Percentiles rank a stretch among this genome's conserved stretches.
Evolutionary conservation across 208 protist genomes (phyloP).

Genomic region (Spongospora subterranea): DNA sequence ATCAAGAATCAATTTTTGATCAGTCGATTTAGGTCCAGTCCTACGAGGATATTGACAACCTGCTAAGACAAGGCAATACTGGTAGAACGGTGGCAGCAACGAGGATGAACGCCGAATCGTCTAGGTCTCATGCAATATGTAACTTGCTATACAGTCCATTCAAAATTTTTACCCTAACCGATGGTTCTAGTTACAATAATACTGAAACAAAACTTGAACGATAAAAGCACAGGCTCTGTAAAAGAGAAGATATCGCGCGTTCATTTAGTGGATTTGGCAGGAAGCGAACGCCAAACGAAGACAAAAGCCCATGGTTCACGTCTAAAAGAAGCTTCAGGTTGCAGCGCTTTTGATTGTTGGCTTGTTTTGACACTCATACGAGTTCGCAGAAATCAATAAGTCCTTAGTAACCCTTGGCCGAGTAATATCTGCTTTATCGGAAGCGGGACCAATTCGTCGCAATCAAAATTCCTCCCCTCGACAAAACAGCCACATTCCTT

Average conservation of each 20-base stretch:
- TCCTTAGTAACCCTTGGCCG: slow-evolving; percentile 35
- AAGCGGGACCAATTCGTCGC: background rate
- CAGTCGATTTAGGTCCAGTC: slow-evolving; percentile 50
- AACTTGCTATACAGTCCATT: slow-evolving; percentile 14
- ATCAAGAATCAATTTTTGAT: background rate
- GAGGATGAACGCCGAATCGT: slow-evolving; percentile 67
- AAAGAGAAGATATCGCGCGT: slow-evolving; percentile 45
- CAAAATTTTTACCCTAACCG: background rate
- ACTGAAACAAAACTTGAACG: background rate
- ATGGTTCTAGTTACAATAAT: background rate
- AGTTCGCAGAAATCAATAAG: slow-evolving; percentile 54
- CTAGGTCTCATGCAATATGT: slow-evolving; percentile 66
- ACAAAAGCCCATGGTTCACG: slow-evolving; percentile 27
- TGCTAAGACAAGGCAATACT: slow-evolving; percentile 56
- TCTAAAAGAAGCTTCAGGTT: slow-evolving; percentile 44
- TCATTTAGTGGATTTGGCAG: slow-evolving; percentile 62
- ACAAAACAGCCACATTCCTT: slow-evolving; percentile 39
- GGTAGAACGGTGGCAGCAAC: slow-evolving; percentile 62
- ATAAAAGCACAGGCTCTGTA: background rate
- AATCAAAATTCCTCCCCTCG: background rate
- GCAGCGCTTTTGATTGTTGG: background rate
- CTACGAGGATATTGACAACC: slow-evolving; percentile 19
- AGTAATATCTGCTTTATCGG: slow-evolving; percentile 39
- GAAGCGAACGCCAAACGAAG: slow-evolving; percentile 59
- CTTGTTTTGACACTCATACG: background rate